These are phyloP conservation scores for Hanseniaspora clermontiae DNA, from an alignment of 805 yeast genomes.

Conservation along the genomic window DNA sequence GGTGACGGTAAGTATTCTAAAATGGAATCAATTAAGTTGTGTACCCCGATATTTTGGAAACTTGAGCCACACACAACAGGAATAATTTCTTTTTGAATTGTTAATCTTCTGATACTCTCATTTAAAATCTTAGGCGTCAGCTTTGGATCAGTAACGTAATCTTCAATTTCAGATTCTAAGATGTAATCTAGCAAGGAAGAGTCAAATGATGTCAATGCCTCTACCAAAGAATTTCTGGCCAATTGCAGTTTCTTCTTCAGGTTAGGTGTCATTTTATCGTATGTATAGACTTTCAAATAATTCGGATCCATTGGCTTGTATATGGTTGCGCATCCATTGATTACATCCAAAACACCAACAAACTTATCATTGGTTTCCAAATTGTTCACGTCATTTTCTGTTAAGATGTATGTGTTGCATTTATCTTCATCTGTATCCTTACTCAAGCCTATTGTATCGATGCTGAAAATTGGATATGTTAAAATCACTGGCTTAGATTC, in stretches of 20 bases:
- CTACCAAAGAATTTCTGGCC: conserved; percentile 66
- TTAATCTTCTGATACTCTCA: conserved; percentile 49
- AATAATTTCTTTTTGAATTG: conserved; percentile 43
- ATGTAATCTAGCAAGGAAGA: conserved; percentile 67
- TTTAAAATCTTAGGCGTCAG: conserved; percentile 47
- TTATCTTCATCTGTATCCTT: conserved; percentile 23
- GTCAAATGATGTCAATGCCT: conserved; percentile 71
- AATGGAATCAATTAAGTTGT: conserved; percentile 79
- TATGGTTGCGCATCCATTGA: conserved; percentile 37
- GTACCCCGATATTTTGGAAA: conserved; percentile 85
- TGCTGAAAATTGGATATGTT: conserved; percentile 62
- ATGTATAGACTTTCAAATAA: conserved; percentile 24
- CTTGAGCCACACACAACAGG: conserved; percentile 92
- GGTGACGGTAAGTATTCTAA: conserved; percentile 75
- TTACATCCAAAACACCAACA: conserved; percentile 47
- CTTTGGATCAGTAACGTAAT: conserved; percentile 37
- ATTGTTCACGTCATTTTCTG: not conserved
- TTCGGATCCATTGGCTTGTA: conserved; percentile 33
- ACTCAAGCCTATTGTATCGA: conserved; percentile 22
- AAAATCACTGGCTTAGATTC: conserved; percentile 60
- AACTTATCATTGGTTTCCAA: conserved; percentile 25
- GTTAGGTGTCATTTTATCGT: conserved; percentile 48
- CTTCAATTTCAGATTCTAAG: conserved; percentile 51
- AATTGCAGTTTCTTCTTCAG: conserved; percentile 33
- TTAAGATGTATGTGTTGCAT: not conserved